Base-by-base conservation (phyloP, 1,284 basidiomycete genomes). In the Schizophyllum amplum region DNA sequence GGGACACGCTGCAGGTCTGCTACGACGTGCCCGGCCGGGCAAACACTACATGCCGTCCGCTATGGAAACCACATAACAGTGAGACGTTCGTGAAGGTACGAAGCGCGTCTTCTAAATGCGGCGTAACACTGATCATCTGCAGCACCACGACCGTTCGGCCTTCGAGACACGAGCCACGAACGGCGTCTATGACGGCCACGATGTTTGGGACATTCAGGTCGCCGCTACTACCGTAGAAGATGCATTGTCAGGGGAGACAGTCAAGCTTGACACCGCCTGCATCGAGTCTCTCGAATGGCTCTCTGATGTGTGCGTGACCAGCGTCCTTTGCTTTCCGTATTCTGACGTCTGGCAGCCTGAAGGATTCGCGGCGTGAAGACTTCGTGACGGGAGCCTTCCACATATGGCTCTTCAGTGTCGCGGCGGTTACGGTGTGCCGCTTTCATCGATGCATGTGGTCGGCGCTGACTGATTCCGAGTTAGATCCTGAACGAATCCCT, bases 401-500 rank as follows among this genome's bases (percentile, higher is more conserved):
- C 46, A 60, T 72, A 24, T 80, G 77, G 76, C 61, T 77, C 33
- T 67, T 79, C 42, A 64, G 70, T 4, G 58, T 78, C 27, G 70
- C 73, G 5, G 54, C 75, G 25, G 62, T 74, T 23, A 74, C 78
- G 47, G 78, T 79, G 60, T 53, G 72, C 60, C 42, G 15, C n/a
- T 24, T n/a, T 50, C 27, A 27, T 20, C 25, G 20, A 26, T 42
- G n/a, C 21, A 27, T n/a, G 27, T 47, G 24, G 9, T 54, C 15
- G 13, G 24, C 56, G 13, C 22, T 17, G 55, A 13, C 33, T 51
- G 47, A 53, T 61, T 9, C 46, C 51, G 13, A 47, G 24, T 50
- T 53, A 80, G 79, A 68, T 81, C 46, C 57, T 79, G 27, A 75
- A 73, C 54, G 77, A 80, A 63, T 79, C 77, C 0, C 68, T 78